Evolutionary conservation across 805 yeast species (phyloP).

Genomic region (Helenozyma rhizophorensis): DNA sequence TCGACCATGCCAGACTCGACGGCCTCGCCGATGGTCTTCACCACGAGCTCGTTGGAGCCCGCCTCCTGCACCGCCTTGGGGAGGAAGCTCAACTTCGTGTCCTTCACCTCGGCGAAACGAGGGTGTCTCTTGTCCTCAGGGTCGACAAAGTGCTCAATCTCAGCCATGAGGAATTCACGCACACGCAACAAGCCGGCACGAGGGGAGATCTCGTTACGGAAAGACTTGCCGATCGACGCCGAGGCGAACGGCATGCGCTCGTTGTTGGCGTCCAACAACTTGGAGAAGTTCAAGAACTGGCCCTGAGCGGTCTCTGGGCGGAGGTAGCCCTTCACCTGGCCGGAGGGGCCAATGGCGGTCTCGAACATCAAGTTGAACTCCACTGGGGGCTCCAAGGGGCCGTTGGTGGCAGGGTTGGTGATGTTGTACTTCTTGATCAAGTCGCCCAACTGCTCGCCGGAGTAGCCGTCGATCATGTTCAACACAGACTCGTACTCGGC

Average conservation of each 20-base stretch:
- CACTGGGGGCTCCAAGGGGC: conserved; percentile 79
- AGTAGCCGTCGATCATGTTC: conserved; percentile 93
- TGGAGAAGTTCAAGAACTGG: conserved; percentile 92
- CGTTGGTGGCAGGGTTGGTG: conserved; percentile 88
- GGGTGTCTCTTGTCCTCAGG: conserved; percentile 83
- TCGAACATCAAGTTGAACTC: conserved; percentile 99
- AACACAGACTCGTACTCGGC: conserved; percentile 79
- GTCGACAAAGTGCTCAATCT: conserved; percentile 97
- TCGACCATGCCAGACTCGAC: conserved; percentile 85
- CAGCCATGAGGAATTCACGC: conserved; percentile 98
- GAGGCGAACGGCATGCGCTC: conserved; percentile 99
- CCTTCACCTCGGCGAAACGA: conserved; percentile 70
- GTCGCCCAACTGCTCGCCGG: conserved; percentile 90
- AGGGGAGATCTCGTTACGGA: conserved; percentile 98
- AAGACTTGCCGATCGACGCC: conserved; percentile 97
- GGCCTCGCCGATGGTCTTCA: conserved; percentile 82
- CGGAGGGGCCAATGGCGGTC: conserved; percentile 98
- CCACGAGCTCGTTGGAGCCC: conserved; percentile 69
- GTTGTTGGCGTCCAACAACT: conserved; percentile 91
- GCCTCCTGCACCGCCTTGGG: conserved; percentile 85
- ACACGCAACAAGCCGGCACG: conserved; percentile 96
- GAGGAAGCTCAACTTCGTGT: conserved; percentile 69
- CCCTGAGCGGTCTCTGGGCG: conserved; percentile 99
- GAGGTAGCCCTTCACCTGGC: conserved; percentile 88
- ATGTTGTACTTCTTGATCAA: conserved; percentile 78